phyloP scores from a whole-genome alignment of 305 asterid species.

The Solanum hybrid region DNA sequence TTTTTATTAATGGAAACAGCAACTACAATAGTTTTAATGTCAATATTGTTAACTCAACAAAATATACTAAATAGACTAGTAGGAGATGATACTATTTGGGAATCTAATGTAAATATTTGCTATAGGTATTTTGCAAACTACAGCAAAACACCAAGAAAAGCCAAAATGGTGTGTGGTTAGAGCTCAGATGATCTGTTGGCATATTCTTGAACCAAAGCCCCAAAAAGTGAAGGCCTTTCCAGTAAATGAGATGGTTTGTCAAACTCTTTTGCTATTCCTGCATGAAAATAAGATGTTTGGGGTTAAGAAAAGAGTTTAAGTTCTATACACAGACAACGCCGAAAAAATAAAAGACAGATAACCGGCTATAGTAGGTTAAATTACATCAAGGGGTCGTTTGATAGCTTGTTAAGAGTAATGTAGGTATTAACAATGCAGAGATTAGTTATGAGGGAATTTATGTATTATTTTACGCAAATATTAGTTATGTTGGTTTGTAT shows the following conservation, averaged over 20 bases:
- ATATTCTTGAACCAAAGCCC: slow-evolving; percentile 86
- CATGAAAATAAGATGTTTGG: neutral
- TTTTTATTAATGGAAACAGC: neutral
- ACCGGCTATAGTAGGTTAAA: neutral
- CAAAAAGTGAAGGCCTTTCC: slow-evolving; percentile 71
- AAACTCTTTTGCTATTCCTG: slow-evolving; percentile 72
- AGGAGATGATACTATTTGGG: neutral
- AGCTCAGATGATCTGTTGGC: slow-evolving; percentile 67
- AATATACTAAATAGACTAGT: neutral
- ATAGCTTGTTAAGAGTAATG: neutral
- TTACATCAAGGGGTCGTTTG: neutral
- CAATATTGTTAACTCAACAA: neutral
- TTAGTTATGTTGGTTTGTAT: neutral
- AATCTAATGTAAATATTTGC: neutral
- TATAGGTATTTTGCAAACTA: neutral
- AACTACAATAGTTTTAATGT: neutral
- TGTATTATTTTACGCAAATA: neutral
- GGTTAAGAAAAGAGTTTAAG: neutral
- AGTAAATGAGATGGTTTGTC: slow-evolving; percentile 60
- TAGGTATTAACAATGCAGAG: neutral
- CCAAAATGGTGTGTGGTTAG: slow-evolving; percentile 3
- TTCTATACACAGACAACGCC: neutral
- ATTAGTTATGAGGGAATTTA: neutral
- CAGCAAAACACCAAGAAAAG: neutral
- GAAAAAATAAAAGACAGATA: neutral